These are phyloP conservation scores for Moesziomyces antarcticus DNA, from an alignment of 1,284 basidiomycete species.

Conservation along the genomic window DNA sequence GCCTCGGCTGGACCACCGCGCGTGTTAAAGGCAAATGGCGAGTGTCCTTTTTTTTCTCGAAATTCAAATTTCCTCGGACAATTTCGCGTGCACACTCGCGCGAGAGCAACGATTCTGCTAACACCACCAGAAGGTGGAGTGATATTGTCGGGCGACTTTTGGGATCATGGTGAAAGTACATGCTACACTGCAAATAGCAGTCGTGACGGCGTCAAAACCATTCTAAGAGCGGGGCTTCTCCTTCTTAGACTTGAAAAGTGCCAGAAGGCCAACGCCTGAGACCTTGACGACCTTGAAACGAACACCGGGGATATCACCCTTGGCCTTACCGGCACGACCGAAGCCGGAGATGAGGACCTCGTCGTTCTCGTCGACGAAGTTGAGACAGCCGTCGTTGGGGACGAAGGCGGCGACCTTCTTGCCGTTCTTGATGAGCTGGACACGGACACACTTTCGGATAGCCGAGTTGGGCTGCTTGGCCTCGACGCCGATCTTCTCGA, in stretches of 20 bases:
- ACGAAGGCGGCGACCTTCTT: slow-evolving; percentile 77
- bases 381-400: slow-evolving; percentile 95
- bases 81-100: too few species aligned
- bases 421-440: slow-evolving; percentile 99
- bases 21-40: too few species aligned
- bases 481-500: slow-evolving; percentile 91
- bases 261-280: slow-evolving; percentile 90
- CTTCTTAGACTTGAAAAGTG: slow-evolving; percentile 63
- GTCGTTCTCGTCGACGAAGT: slow-evolving; percentile 93
- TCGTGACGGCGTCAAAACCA: not conserved
- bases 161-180: too few species aligned
- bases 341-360: slow-evolving; percentile 99
- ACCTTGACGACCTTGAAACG: slow-evolving; percentile 99
- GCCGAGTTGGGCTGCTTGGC: slow-evolving; percentile 99
- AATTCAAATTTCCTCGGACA: too few species aligned
- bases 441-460: slow-evolving; percentile 99
- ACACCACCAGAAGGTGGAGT: too few species aligned
- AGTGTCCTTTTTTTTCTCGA: too few species aligned
- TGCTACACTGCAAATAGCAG: too few species aligned
- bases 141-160: too few species aligned
- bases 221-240: slow-evolving; percentile 66
- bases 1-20: too few species aligned
- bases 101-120: too few species aligned
- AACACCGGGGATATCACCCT: slow-evolving; percentile 88
- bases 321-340: slow-evolving; percentile 99